A percentile compares a stretch with the other conserved stretches of the same genome.
Conservation (phyloP, 164 flowering plant genomes). For the Cinnamomum chago region DNA sequence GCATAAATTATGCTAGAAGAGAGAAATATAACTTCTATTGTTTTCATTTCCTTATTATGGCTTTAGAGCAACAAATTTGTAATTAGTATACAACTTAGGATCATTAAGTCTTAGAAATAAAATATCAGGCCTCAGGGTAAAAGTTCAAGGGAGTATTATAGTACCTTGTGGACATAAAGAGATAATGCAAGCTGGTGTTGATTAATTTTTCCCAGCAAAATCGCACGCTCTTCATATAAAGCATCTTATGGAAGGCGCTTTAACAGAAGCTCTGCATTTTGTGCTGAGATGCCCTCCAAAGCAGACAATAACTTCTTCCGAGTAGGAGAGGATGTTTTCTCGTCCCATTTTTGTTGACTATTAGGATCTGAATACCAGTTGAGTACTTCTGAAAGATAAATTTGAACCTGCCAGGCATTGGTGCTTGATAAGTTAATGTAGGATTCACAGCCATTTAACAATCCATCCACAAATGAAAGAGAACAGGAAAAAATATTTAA, state of each 20-base stretch:
- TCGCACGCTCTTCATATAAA: slow-evolving; percentile 90
- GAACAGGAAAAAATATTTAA: neutral
- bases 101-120: too few relatives aligned
- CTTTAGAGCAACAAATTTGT: neutral
- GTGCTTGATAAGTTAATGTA: neutral
- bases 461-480: neutral
- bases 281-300: slow-evolving; percentile 77
- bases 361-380: slow-evolving; percentile 68
- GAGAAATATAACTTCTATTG: neutral
- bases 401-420: slow-evolving; percentile 64
- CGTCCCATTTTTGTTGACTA: slow-evolving; percentile 83
- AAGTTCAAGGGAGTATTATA: neutral
- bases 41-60: neutral
- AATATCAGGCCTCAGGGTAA: neutral
- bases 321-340: slow-evolving; percentile 65
- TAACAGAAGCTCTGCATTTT: slow-evolving; percentile 73
- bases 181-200: slow-evolving; percentile 98
- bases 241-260: slow-evolving; percentile 88
- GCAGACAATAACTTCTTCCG: slow-evolving; percentile 86
- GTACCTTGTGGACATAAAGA: slow-evolving; percentile 93
- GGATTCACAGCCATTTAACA: neutral
- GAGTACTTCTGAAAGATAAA: slow-evolving; percentile 96
- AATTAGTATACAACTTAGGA: too few relatives aligned
- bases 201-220: slow-evolving; percentile 89
- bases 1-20: neutral